These are phyloP conservation scores for Sphaerulina musiva DNA, from an alignment of 2,329 filamentous ascomycete genomes.

Conservation along the genomic window DNA sequence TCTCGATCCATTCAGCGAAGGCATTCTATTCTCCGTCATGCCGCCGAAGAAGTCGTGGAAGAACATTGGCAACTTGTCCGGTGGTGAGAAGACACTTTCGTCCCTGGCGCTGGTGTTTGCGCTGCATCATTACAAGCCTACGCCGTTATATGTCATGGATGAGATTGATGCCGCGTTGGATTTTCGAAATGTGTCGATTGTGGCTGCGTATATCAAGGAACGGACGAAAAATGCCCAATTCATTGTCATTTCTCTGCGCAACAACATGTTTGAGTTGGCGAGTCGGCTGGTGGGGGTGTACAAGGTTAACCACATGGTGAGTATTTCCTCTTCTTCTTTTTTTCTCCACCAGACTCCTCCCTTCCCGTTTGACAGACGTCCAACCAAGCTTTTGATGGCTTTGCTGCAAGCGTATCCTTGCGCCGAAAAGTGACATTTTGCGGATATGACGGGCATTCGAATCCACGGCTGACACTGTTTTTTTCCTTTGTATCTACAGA, in stretches of 20 bases:
- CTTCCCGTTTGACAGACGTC: not conserved
- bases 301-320: conserved; percentile 94
- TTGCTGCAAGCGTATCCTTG: not conserved
- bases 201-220: conserved; percentile 98
- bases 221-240: conserved; percentile 98
- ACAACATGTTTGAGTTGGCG: conserved; percentile 99
- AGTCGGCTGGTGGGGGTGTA: conserved; percentile 92
- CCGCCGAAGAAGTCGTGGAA: conserved; percentile 99
- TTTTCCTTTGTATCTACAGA: conserved; percentile 31
- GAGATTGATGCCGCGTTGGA: conserved; percentile 97
- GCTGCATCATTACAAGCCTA: conserved; percentile 95
- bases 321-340: conserved; percentile 18
- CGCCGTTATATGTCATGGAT: conserved; percentile 97
- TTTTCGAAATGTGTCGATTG: conserved; percentile 96
- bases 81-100: conserved; percentile 94
- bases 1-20: conserved; percentile 92
- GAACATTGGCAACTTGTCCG: conserved; percentile 92
- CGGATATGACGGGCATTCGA: not conserved
- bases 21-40: conserved; percentile 97
- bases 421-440: not conserved
- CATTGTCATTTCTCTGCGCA: conserved; percentile 93
- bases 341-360: too few species aligned
- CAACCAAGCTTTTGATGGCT: not conserved
- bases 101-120: conserved; percentile 95
- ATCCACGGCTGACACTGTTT: conserved; percentile 3